A percentile compares a stretch with the other conserved stretches of the same genome.
These are phyloP conservation scores for Penium margaritaceum DNA, from an alignment of 139 green algal species.

Conservation along the genomic window DNA sequence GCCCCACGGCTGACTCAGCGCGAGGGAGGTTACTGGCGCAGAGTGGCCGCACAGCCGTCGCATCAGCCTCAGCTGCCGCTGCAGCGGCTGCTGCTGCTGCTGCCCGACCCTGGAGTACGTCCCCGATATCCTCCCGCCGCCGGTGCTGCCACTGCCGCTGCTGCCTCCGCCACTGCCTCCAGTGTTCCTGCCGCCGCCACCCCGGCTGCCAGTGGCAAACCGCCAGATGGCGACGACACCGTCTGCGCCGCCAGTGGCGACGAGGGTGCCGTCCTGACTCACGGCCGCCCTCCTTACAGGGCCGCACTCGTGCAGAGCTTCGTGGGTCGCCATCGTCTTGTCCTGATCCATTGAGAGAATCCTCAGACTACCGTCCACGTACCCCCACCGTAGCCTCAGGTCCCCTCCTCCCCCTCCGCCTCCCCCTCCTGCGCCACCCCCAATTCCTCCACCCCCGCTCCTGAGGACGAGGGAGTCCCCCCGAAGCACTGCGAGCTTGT, in stretches of 20 bases:
- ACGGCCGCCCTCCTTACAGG: constrained; percentile 24
- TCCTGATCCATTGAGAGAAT: constrained; percentile 42
- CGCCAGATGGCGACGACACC: constrained; percentile 25
- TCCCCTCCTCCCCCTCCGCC: too few relatives aligned
- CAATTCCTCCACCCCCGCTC: too few relatives aligned
- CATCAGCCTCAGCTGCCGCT: constrained; percentile 51
- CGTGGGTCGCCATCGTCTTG: constrained; percentile 24
- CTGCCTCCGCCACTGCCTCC: constrained; percentile 31
- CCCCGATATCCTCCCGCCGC: too few relatives aligned
- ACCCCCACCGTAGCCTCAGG: constrained; percentile 51
- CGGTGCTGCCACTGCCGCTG: constrained; percentile 53
- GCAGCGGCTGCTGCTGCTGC: background rate
- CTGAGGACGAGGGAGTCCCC: constrained; percentile 46
- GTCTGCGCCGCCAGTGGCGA: constrained; percentile 31
- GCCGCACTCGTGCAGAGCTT: constrained; percentile 24
- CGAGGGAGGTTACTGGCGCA: constrained; percentile 57
- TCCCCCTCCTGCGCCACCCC: too few relatives aligned
- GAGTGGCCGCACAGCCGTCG: constrained; percentile 51
- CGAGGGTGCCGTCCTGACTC: constrained; percentile 14
- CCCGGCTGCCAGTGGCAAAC: too few relatives aligned
- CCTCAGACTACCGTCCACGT: constrained; percentile 53
- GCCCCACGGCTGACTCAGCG: constrained; percentile 39
- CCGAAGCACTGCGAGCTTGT: background rate
- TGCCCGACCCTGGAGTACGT: too few relatives aligned
- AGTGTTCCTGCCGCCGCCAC: background rate